These are phyloP conservation scores for Termitomyces sp. DNA, from an alignment of 1,284 basidiomycete genomes.

Conservation along the genomic window DNA sequence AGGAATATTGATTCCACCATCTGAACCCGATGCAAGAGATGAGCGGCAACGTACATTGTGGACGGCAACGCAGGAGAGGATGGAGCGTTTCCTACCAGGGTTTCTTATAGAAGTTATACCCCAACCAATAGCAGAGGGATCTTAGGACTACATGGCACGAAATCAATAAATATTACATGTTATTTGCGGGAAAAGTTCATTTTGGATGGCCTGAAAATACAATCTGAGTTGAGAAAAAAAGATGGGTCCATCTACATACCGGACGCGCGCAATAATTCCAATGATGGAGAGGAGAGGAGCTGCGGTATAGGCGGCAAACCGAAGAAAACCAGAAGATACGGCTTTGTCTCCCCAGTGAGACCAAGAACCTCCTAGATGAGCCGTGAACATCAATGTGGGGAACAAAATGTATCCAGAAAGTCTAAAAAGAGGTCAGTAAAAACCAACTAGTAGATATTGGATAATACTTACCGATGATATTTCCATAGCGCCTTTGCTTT, in stretches of 20 bases:
- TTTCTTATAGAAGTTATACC: slow-evolving; percentile 76
- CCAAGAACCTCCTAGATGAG: slow-evolving; percentile 60
- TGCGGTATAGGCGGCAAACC: slow-evolving; percentile 48
- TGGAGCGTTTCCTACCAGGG: slow-evolving; percentile 86
- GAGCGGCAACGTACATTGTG: slow-evolving; percentile 75
- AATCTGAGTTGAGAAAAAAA: neutral
- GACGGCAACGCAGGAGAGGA: slow-evolving; percentile 77
- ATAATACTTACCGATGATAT: slow-evolving; percentile 54
- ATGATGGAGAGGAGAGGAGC: slow-evolving; percentile 42
- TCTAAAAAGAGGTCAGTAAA: slow-evolving; percentile 28
- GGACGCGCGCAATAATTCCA: slow-evolving; percentile 39
- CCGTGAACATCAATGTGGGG: slow-evolving; percentile 48
- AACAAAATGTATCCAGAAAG: slow-evolving; percentile 64
- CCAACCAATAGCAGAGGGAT: slow-evolving; percentile 6
- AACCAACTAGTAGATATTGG: too few species aligned
- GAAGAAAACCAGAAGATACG: slow-evolving; percentile 37
- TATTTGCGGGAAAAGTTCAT: slow-evolving; percentile 31
- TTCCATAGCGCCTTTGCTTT: slow-evolving; percentile 72
- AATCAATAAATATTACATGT: neutral
- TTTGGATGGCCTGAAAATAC: slow-evolving; percentile 40
- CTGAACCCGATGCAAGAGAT: slow-evolving; percentile 48
- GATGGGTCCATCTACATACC: slow-evolving; percentile 30
- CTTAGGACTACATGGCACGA: neutral
- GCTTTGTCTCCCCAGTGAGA: slow-evolving; percentile 48
- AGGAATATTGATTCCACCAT: slow-evolving; percentile 73